Conservation (phyloP, 2,329 filamentous ascomycete genomes). For the Aurifilum marmelostoma region DNA sequence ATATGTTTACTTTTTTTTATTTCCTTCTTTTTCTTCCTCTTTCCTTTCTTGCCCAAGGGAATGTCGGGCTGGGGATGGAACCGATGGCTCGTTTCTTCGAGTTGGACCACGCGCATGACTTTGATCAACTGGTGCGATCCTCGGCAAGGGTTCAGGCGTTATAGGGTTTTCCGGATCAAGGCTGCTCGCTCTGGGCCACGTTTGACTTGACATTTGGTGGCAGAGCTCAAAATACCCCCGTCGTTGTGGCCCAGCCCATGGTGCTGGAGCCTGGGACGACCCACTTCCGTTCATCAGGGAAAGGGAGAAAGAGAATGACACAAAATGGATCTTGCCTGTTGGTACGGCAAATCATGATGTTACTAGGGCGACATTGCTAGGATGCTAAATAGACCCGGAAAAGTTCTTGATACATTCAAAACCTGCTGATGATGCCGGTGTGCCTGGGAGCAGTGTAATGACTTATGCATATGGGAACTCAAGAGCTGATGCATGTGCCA, state of each 20-base stretch:
- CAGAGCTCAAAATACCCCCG: conserved; percentile 31
- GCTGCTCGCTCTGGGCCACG: conserved; percentile 25
- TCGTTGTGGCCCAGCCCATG: conserved; percentile 24
- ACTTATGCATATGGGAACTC: not conserved
- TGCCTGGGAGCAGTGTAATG: not conserved
- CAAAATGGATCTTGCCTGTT: conserved; percentile 21
- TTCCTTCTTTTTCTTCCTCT: not conserved
- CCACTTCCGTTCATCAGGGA: conserved; percentile 28
- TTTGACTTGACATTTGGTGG: conserved; percentile 23
- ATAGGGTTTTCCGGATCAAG: conserved; percentile 27
- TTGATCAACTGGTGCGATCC: conserved; percentile 20
- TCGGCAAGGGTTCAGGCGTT: conserved; percentile 28
- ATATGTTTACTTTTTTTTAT: conserved; percentile 18
- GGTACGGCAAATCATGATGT: conserved; percentile 19
- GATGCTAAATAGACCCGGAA: conserved; percentile 29
- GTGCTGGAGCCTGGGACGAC: conserved; percentile 24
- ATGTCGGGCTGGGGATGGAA: conserved; percentile 12
- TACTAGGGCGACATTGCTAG: conserved; percentile 17
- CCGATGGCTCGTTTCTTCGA: conserved; percentile 6
- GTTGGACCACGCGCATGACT: conserved; percentile 18
- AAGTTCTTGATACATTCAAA: conserved; percentile 25
- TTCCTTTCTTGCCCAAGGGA: conserved; percentile 8
- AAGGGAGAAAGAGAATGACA: conserved; percentile 35
- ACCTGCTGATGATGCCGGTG: not conserved
- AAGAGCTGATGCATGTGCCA: not conserved